Evolutionary conservation across 345 rosid species (phyloP).

Genomic region (Moricandia arvensis): DNA sequence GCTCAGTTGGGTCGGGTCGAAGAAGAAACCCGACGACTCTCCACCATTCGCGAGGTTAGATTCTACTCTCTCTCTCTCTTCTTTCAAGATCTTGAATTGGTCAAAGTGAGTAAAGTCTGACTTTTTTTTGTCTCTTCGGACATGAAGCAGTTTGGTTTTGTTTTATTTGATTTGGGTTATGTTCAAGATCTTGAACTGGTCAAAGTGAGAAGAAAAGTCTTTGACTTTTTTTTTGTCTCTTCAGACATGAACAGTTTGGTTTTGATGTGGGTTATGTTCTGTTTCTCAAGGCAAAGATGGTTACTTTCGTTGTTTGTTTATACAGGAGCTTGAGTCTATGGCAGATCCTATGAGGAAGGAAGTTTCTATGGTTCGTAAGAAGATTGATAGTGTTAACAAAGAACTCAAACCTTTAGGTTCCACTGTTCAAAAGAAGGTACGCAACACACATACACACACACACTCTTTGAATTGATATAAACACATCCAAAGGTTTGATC

Average conservation of each 20-base stretch:
- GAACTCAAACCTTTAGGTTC: constrained; percentile 87
- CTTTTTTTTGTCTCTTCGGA: neutral
- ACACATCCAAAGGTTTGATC: constrained; percentile 11
- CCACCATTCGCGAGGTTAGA: constrained; percentile 73
- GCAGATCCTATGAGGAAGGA: constrained; percentile 98
- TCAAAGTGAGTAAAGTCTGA: neutral
- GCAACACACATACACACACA: neutral
- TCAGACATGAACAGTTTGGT: neutral
- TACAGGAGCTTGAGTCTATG: constrained; percentile 85
- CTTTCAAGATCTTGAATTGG: constrained; percentile 22
- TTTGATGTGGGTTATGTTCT: neutral
- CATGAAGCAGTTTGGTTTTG: neutral
- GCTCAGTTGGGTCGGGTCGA: constrained; percentile 86
- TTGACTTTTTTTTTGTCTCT: neutral
- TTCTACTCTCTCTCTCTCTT: neutral
- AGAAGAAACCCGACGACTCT: constrained; percentile 73
- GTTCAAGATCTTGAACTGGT: constrained; percentile 20
- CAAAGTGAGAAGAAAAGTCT: neutral
- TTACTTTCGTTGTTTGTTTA: neutral
- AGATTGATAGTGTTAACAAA: constrained; percentile 87
- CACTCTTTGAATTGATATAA: neutral
- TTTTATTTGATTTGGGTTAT: neutral
- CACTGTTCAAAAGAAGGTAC: constrained; percentile 89
- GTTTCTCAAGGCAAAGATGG: neutral
- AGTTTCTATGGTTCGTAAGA: constrained; percentile 72